Conservation (phyloP, 345 rosid species). For the Gossypium anomalum region DNA sequence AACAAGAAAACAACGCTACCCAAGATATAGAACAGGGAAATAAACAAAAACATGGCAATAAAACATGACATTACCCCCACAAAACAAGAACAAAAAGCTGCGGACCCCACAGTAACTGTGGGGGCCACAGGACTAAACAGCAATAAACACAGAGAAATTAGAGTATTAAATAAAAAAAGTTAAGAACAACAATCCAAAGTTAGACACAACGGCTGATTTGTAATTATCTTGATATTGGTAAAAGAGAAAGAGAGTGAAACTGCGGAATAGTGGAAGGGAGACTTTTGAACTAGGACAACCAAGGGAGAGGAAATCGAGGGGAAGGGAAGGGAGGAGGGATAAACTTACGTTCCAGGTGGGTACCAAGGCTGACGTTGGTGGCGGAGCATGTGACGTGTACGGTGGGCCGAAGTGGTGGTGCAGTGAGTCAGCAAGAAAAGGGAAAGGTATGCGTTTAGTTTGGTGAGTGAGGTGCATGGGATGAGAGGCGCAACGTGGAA, state of each 20-base stretch:
- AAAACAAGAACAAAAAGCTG: not conserved
- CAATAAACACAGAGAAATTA: not conserved
- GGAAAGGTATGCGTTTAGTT: not conserved
- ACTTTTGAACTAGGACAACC: conserved; percentile 11
- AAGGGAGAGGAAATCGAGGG: conserved; percentile 12
- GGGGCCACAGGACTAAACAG: conserved; percentile 14
- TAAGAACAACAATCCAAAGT: conserved; percentile 10
- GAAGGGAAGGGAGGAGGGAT: not conserved
- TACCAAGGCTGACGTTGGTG: not conserved
- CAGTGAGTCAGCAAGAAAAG: no score
- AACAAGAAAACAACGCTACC: not conserved
- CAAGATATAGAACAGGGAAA: not conserved
- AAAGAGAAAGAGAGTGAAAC: not conserved
- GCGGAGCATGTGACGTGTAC: not conserved
- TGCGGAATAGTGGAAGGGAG: not conserved
- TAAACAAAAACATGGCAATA: not conserved
- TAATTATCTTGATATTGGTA: conserved; percentile 5
- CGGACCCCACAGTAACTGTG: conserved; percentile 8
- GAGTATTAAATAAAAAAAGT: not conserved
- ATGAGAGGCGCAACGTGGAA: not conserved
- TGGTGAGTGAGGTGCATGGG: not conserved
- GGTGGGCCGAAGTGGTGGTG: not conserved
- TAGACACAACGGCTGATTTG: conserved; percentile 8
- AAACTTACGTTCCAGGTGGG: not conserved
- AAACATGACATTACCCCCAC: not conserved